Conservation (phyloP, 257 asterid species). For the Capsicum baccatum region DNA sequence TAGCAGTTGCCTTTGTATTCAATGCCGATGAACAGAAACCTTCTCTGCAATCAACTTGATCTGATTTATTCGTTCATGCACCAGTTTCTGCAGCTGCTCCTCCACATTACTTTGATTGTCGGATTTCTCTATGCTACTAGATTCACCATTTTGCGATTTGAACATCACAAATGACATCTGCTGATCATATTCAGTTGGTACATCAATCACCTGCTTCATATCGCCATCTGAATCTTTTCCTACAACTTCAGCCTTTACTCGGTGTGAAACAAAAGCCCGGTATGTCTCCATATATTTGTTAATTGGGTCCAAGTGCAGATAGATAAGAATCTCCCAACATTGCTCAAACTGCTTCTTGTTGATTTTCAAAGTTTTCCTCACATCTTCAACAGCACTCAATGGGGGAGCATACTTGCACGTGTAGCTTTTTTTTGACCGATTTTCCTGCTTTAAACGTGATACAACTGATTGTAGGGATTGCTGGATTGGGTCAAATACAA, state of each 20-base stretch:
- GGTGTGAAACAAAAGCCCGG: conserved; percentile 50
- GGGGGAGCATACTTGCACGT: conserved; percentile 59
- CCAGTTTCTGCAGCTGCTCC: conserved; percentile 68
- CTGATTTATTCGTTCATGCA: conserved; percentile 76
- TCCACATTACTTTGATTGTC: conserved; percentile 58
- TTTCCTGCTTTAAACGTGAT: conserved; percentile 59
- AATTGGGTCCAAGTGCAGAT: conserved; percentile 57
- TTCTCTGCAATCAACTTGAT: conserved; percentile 68
- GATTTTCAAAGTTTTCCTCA: conserved; percentile 72
- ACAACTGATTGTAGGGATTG: conserved; percentile 53
- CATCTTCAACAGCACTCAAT: conserved; percentile 54
- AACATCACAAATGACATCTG: conserved; percentile 84
- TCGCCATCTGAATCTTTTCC: conserved; percentile 75
- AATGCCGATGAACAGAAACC: conserved; percentile 34
- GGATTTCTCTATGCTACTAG: conserved; percentile 47
- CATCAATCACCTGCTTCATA: conserved; percentile 70
- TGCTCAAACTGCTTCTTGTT: conserved; percentile 81
- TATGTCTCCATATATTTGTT: conserved; percentile 65
- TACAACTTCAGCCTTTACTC: conserved; percentile 72
- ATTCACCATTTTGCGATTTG: conserved; percentile 55
- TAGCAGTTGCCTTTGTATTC: conserved; percentile 13
- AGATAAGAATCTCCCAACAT: conserved; percentile 95
- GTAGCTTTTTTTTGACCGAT: conserved; percentile 59
- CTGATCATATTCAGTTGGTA: conserved; percentile 69
- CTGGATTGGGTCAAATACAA: conserved; percentile 60